Percentiles rank a stretch among this genome's conserved stretches.
Conservation (phyloP, 2,329 filamentous ascomycete genomes). For the Cercospora nicotianae region DNA sequence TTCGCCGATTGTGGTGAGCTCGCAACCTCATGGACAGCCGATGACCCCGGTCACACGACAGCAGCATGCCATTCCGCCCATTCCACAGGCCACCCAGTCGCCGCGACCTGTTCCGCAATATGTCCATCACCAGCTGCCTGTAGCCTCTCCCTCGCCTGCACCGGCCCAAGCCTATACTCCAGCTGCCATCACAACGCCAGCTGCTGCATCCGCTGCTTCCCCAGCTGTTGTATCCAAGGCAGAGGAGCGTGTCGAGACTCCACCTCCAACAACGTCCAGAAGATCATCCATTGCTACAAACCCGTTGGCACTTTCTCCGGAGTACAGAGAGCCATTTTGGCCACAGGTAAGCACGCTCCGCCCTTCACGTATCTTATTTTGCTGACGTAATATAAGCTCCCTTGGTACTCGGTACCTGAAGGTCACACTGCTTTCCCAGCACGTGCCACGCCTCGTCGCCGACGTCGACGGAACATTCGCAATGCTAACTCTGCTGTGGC, state of each 20-base stretch:
- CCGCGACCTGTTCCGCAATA: constrained; percentile 26
- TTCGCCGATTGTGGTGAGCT: constrained; percentile 50
- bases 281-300: constrained; percentile 22
- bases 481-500: constrained; percentile 47
- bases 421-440: constrained; percentile 52
- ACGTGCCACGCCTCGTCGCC: constrained; percentile 50
- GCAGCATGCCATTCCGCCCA: constrained; percentile 39
- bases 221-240: constrained; percentile 8
- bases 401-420: constrained; percentile 61
- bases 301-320: constrained; percentile 23
- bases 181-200: constrained; percentile 15
- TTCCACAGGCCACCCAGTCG: constrained; percentile 36
- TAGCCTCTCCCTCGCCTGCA: constrained; percentile 20
- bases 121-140: constrained; percentile 20
- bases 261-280: constrained; percentile 22
- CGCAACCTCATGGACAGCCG: constrained; percentile 50
- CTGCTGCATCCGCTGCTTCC: constrained; percentile 14
- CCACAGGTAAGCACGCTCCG: constrained; percentile 17
- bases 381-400: constrained; percentile 46
- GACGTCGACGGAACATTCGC: constrained; percentile 44
- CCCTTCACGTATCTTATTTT: neutral
- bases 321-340: constrained; percentile 26
- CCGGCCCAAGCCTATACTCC: constrained; percentile 13
- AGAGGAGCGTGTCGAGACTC: constrained; percentile 23
- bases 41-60: constrained; percentile 48